Conservation (phyloP, 1,284 basidiomycete genomes). For the Irpex rosettiformis region DNA sequence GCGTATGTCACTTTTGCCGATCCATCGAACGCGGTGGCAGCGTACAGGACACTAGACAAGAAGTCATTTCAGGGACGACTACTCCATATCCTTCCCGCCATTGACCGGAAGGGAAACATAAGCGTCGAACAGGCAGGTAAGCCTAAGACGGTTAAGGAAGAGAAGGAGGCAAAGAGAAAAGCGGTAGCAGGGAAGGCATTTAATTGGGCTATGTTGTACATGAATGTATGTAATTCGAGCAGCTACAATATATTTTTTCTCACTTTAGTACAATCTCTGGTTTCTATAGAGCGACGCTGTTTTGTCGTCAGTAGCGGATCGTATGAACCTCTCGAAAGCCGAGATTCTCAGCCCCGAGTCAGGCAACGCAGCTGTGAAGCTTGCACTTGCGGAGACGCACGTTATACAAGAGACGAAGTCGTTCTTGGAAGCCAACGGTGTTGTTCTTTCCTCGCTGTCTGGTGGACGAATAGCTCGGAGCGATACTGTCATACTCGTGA, state of each 20-base stretch:
- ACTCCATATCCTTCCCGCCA: constrained; percentile 86
- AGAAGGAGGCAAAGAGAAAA: constrained; percentile 71
- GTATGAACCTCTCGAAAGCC: constrained; percentile 60
- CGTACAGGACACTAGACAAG: constrained; percentile 79
- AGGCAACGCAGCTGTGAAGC: constrained; percentile 83
- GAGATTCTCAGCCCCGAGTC: constrained; percentile 82
- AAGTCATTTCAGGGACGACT: constrained; percentile 90
- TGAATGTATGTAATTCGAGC: constrained; percentile 63
- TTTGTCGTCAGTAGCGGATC: constrained; percentile 34
- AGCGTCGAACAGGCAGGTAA: constrained; percentile 39
- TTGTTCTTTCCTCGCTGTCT: constrained; percentile 58
- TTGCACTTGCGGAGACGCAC: constrained; percentile 94
- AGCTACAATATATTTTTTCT: constrained; percentile 9
- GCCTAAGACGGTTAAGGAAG: constrained; percentile 64
- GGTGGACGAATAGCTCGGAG: constrained; percentile 51
- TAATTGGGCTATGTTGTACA: constrained; percentile 96
- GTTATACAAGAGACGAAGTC: constrained; percentile 94
- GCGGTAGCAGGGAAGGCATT: constrained; percentile 79
- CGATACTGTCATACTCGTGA: constrained; percentile 86
- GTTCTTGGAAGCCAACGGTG: constrained; percentile 77
- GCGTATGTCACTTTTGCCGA: constrained; percentile 81
- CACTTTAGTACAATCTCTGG: background rate
- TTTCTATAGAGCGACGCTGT: constrained; percentile 54
- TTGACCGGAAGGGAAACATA: constrained; percentile 54
- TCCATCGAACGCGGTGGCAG: constrained; percentile 67